Conservation (phyloP, 257 asterid genomes). For the Jaltomata sinuosa region DNA sequence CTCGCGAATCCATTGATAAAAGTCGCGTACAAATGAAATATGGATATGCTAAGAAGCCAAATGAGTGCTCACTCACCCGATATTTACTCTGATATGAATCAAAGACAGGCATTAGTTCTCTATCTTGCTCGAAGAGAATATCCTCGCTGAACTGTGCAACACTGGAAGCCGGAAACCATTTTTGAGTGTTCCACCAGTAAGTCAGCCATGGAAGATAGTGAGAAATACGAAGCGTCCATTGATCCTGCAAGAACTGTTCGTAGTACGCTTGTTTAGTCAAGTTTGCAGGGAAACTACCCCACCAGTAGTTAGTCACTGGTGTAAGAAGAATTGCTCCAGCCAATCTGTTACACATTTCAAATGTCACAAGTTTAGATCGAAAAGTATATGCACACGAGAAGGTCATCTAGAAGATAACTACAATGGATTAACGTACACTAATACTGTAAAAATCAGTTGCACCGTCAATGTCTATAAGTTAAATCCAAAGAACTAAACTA, state of each 20-base stretch:
- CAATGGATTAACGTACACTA: not conserved
- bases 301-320: constrained; percentile 78
- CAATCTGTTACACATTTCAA: constrained; percentile 43
- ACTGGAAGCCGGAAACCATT: constrained; percentile 38
- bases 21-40: not conserved
- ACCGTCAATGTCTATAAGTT: not conserved
- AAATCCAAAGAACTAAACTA: not conserved
- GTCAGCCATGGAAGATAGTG: constrained; percentile 79
- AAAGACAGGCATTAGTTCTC: constrained; percentile 28
- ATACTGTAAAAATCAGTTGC: not conserved
- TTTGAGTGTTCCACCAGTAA: constrained; percentile 95
- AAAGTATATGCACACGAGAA: not conserved
- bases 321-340: constrained; percentile 74
- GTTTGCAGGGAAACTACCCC: constrained; percentile 76
- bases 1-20: not conserved
- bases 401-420: not conserved
- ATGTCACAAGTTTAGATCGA: not conserved
- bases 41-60: not conserved
- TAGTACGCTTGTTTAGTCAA: constrained; percentile 40
- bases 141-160: constrained; percentile 21
- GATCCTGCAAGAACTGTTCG: constrained; percentile 49
- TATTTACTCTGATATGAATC: not conserved
- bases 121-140: constrained; percentile 42
- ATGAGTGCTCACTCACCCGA: constrained; percentile 2
- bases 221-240: constrained; percentile 71